Evolutionary conservation across 331 rosid genomes (phyloP).

Genomic region (Cucumis variabilis): DNA sequence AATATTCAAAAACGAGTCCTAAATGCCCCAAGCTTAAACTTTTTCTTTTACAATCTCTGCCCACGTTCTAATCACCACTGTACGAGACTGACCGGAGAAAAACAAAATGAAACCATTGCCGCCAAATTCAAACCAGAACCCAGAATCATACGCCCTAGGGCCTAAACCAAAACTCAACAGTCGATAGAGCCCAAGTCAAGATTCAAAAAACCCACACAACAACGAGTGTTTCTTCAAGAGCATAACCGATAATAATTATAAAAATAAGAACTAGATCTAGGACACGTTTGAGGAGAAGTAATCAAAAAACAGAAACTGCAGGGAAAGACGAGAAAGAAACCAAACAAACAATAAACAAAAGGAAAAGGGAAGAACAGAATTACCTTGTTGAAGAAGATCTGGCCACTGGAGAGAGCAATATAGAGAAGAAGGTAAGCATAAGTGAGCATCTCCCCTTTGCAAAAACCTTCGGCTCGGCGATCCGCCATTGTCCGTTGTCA

Average conservation of each 20-base stretch:
- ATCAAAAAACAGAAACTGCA: neutral
- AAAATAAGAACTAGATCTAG: neutral
- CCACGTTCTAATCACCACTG: neutral
- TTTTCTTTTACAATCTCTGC: neutral
- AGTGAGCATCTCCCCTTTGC: slow-evolving; percentile 58
- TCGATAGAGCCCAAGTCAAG: neutral
- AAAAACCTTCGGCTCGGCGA: slow-evolving; percentile 42
- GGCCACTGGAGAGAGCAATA: slow-evolving; percentile 96
- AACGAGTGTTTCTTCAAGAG: neutral
- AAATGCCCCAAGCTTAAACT: neutral
- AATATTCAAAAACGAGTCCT: neutral
- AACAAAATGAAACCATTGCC: neutral
- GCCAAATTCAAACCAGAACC: neutral
- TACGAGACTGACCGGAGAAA: neutral
- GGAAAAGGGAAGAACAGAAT: neutral
- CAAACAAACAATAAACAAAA: neutral
- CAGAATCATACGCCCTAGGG: neutral
- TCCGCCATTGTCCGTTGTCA: slow-evolving; percentile 66
- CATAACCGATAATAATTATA: too few relatives aligned
- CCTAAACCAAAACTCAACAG: neutral
- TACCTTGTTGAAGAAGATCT: slow-evolving; percentile 98
- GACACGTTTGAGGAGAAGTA: neutral
- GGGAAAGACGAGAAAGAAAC: neutral
- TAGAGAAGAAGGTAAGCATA: slow-evolving; percentile 87
- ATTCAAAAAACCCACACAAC: neutral